Conservation (phyloP, 176 grass and related monocot genomes). For the Metroxylon sagu region DNA sequence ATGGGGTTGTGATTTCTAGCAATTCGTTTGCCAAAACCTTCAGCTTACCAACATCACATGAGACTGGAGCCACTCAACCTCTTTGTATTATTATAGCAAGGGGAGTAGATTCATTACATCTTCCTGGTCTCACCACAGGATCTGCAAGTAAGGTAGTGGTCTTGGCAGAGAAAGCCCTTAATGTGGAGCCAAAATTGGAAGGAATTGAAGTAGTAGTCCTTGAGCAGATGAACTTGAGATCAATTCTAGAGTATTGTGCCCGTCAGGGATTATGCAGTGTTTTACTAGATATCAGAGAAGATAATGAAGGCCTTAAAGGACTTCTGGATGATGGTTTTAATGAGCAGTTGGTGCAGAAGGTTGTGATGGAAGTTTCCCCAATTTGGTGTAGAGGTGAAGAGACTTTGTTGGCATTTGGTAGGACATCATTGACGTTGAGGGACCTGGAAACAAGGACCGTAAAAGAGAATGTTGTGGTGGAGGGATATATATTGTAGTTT, state of each 20-base stretch:
- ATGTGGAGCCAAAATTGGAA: slow-evolving; percentile 33
- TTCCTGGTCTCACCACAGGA: slow-evolving; percentile 39
- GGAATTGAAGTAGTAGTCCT: slow-evolving; percentile 36
- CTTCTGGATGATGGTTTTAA: slow-evolving; percentile 48
- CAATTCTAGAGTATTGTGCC: slow-evolving; percentile 41
- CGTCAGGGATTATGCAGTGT: slow-evolving; percentile 48
- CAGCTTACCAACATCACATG: slow-evolving; percentile 37
- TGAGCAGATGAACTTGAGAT: slow-evolving; percentile 36
- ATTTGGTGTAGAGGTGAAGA: slow-evolving; percentile 35
- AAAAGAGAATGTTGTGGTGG: slow-evolving; percentile 41
- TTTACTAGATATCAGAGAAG: slow-evolving; percentile 59
- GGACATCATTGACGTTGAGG: slow-evolving; percentile 39
- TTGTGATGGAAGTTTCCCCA: slow-evolving; percentile 55
- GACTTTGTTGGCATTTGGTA: slow-evolving; percentile 33
- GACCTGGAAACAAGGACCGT: slow-evolving; percentile 35
- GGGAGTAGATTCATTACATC: slow-evolving; percentile 20
- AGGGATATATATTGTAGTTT: slow-evolving; percentile 49
- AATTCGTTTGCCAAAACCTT: slow-evolving; percentile 35
- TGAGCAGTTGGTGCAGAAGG: slow-evolving; percentile 68
- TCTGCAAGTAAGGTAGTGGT: slow-evolving; percentile 33
- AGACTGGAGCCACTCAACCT: slow-evolving; percentile 62
- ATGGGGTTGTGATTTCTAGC: slow-evolving; percentile 66
- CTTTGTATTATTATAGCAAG: slow-evolving; percentile 56
- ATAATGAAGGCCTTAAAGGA: slow-evolving; percentile 16
- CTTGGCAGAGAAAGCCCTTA: slow-evolving; percentile 36